Base-by-base conservation (phyloP, 2,329 filamentous ascomycete genomes). In the Ophiostoma ips region DNA sequence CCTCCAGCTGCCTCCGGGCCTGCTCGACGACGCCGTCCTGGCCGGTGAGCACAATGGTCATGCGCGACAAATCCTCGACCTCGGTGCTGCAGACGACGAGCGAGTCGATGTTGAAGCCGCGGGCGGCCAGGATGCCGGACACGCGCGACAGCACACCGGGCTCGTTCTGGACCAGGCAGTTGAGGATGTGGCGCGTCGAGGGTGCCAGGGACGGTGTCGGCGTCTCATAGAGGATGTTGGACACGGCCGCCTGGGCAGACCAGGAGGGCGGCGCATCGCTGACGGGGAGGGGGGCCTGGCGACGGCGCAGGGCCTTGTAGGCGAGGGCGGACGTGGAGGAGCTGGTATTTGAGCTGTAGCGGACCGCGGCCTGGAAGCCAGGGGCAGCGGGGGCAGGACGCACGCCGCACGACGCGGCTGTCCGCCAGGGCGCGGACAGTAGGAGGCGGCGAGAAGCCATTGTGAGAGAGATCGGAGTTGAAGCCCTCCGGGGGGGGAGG, bases 101-200 rank as follows among this genome's bases (percentile, higher is more conserved):
- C 50, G 86, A 94, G 75, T 98, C 92, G 62, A 98, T 98, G 73
- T 98, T 98, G 80, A 98, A 98, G 57, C 92, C 92, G 52, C 92
- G 81, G 40, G 92, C 92, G 12, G 92, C 92, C 33, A 98, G 75
- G 63, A 98, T 96, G 50, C 92, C 92, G 1, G 92, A 96, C 10
- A 98, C 87, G 53, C 92, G 88, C 48, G 90, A 96, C 52, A 98
- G 75, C 51, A 98, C 92, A 71, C 92, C 92, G 12, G 92, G 92
- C 72, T 98, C 92, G 71, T 98, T 98, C 69, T 98, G 92, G 54
- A 98, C 92, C 55, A 98, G 78, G 66, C 92, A 98, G 71, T 98
- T 98, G 68, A 98, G 82, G 63, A 98, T 79, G 69, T 98, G 92
- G 50, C 89, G 83, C 72, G 95, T 96, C 41, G 87, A 84, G 9